Evolutionary conservation across 805 yeast genomes (phyloP).

Genomic region (Kodamaea nitidulidarum): DNA sequence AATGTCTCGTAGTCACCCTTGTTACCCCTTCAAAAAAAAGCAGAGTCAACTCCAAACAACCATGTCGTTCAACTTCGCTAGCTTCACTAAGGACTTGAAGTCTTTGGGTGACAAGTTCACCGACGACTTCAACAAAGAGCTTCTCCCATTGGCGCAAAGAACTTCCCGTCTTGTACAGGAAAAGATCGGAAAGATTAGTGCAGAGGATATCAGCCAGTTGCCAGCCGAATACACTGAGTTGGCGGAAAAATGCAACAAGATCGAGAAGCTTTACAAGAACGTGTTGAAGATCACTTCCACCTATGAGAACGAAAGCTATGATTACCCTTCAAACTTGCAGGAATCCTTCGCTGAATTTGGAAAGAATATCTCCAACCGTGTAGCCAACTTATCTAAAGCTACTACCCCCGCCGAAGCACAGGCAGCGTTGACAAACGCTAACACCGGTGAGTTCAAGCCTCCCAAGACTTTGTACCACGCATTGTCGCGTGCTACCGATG

Average conservation of each 20-base stretch:
- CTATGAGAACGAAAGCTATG: constrained; percentile 76
- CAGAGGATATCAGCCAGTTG: constrained; percentile 68
- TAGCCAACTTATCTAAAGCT: constrained; percentile 65
- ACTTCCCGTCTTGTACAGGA: constrained; percentile 79
- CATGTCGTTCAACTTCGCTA: constrained; percentile 43
- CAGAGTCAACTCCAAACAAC: neutral
- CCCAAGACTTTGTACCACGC: constrained; percentile 87
- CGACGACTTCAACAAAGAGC: constrained; percentile 51
- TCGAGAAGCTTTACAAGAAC: constrained; percentile 40
- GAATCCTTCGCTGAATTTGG: constrained; percentile 76
- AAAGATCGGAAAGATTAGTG: constrained; percentile 62
- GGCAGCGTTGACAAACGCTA: constrained; percentile 51
- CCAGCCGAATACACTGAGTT: constrained; percentile 71
- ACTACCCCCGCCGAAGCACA: constrained; percentile 80
- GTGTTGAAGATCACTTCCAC: constrained; percentile 42
- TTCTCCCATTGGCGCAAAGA: constrained; percentile 68
- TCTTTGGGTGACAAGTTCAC: constrained; percentile 42
- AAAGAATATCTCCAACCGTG: constrained; percentile 58
- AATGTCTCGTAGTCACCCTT: constrained; percentile 1
- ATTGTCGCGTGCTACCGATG: constrained; percentile 68
- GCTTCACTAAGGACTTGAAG: constrained; percentile 40
- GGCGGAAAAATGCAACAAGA: constrained; percentile 37
- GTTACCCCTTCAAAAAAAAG: constrained; percentile 6
- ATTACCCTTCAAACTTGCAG: constrained; percentile 71
- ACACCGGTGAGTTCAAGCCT: constrained; percentile 43